Conservation (phyloP, 192 early-diverging fungal genomes). For the Gonapodya prolifera region DNA sequence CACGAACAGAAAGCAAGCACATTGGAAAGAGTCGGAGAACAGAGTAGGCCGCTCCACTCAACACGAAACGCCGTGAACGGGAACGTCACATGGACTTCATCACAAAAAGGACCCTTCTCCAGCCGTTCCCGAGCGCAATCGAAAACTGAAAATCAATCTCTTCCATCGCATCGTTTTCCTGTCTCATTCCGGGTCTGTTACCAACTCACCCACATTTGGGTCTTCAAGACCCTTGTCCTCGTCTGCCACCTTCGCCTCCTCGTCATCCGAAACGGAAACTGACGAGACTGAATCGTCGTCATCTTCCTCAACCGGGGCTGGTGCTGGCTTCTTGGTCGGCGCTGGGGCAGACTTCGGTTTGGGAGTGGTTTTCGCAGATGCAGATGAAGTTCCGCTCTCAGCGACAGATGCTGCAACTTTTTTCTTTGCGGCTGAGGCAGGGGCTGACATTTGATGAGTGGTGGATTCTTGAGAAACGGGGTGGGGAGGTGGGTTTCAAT, state of each 20-base stretch:
- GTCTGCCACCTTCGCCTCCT: not conserved
- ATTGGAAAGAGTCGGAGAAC: no score
- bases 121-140: no score
- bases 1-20: no score
- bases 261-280: not conserved
- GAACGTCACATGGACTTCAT: no score
- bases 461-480: not conserved
- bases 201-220: not conserved
- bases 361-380: not conserved
- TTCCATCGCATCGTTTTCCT: no score
- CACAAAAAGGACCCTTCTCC: no score
- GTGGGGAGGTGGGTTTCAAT: no score
- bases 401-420: not conserved
- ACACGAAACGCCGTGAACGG: no score
- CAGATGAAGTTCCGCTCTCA: not conserved
- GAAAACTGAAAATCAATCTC: no score
- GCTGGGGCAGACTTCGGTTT: not conserved
- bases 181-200: no score
- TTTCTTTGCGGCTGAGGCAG: not conserved
- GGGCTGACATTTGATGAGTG: not conserved
- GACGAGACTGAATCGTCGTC: not conserved
- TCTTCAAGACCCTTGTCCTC: not conserved
- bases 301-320: not conserved
- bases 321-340: not conserved
- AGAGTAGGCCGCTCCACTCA: no score